Percentiles rank a stretch among this genome's conserved stretches.
phyloP scores from a whole-genome alignment of 352 stramenopile genomes.

The Pythium phragmiticola region DNA sequence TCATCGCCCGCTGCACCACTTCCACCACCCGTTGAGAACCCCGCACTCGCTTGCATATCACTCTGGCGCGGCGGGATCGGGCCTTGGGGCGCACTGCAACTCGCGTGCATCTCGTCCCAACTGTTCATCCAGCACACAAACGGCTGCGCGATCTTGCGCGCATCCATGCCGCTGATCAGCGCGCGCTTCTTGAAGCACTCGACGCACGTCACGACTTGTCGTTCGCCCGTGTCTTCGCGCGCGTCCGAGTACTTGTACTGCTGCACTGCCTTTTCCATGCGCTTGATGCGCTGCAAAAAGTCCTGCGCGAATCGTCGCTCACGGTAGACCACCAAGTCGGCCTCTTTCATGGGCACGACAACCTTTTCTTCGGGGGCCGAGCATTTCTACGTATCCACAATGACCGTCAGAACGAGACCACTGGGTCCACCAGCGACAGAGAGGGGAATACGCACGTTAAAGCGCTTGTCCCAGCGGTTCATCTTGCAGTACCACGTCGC shows the following conservation, averaged over 20 bases:
- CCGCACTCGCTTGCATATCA: conserved; percentile 4
- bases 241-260: conserved; percentile 64
- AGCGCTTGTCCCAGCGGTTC: conserved; percentile 80
- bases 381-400: conserved; percentile 55
- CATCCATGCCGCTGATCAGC: conserved; percentile 75
- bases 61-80: conserved; percentile 27
- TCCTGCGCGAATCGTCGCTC: conserved; percentile 67
- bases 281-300: conserved; percentile 67
- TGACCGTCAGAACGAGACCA: background rate
- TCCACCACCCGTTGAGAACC: background rate
- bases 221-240: conserved; percentile 62
- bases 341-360: conserved; percentile 60
- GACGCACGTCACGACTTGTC: conserved; percentile 68
- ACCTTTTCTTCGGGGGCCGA: conserved; percentile 66
- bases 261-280: conserved; percentile 68
- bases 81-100: conserved; percentile 70
- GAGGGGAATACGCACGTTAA: conserved; percentile 45
- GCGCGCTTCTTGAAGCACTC: conserved; percentile 74
- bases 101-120: conserved; percentile 76
- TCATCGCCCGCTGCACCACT: conserved; percentile 7
- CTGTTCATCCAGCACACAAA: conserved; percentile 85
- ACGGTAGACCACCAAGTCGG: conserved; percentile 58
- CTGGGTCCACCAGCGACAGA: background rate
- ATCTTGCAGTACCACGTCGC: conserved; percentile 86
- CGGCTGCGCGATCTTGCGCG: conserved; percentile 59